phyloP scores from a whole-genome alignment of 2,329 filamentous ascomycete genomes.

The Endocalyx cinctus region DNA sequence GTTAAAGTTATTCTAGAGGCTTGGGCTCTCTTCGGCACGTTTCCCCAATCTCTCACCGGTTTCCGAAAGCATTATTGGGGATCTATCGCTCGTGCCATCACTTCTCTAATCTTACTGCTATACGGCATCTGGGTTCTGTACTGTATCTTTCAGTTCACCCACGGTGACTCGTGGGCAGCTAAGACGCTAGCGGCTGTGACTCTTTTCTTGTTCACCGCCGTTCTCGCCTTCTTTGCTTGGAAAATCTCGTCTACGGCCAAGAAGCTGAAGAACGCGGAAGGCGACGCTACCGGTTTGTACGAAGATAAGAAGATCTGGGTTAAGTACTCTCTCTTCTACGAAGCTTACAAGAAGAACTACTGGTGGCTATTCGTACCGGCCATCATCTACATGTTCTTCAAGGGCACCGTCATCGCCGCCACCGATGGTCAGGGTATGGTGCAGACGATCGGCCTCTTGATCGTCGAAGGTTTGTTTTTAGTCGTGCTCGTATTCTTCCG shows the following conservation, averaged over 20 bases:
- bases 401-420: slow-evolving; percentile 79
- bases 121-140: slow-evolving; percentile 96
- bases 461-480: slow-evolving; percentile 78
- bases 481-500: slow-evolving; percentile 75
- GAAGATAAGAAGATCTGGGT: slow-evolving; percentile 88
- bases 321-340: slow-evolving; percentile 97
- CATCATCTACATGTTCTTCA: slow-evolving; percentile 86
- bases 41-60: slow-evolving; percentile 71
- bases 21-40: slow-evolving; percentile 85
- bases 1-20: slow-evolving; percentile 87
- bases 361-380: slow-evolving; percentile 95
- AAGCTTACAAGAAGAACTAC: slow-evolving; percentile 87
- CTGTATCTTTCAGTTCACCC: slow-evolving; percentile 92
- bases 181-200: slow-evolving; percentile 80
- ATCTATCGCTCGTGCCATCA: slow-evolving; percentile 82
- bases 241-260: slow-evolving; percentile 76
- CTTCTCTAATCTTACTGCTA: slow-evolving; percentile 81
- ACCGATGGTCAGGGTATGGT: slow-evolving; percentile 79
- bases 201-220: slow-evolving; percentile 70
- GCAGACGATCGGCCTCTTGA: slow-evolving; percentile 74
- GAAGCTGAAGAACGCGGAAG: slow-evolving; percentile 69
- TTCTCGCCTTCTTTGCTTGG: slow-evolving; percentile 79
- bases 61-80: slow-evolving; percentile 98
- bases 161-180: slow-evolving; percentile 91
- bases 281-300: slow-evolving; percentile 69